Conservation (phyloP, 306 rosid genomes). For the Prunus mira region DNA sequence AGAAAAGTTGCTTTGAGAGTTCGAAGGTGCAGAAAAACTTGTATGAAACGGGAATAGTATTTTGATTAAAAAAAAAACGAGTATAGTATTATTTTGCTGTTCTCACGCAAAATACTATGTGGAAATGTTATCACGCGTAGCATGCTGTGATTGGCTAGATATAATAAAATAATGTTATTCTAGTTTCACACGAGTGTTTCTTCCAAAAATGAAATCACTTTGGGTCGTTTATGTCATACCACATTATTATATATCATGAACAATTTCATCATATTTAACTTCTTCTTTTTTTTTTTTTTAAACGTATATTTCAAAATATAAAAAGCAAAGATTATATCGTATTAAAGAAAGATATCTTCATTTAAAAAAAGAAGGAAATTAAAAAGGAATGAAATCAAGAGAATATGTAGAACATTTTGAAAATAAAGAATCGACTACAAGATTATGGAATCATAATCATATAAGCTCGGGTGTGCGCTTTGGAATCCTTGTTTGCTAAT, state of each 20-base stretch:
- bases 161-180: too few relatives aligned
- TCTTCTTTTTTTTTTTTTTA: too few relatives aligned
- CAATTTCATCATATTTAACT: background rate
- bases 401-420: background rate
- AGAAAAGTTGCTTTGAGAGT: background rate
- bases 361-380: background rate
- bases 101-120: rapidly evolving
- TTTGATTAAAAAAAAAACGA: rapidly evolving
- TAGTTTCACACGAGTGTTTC: too few relatives aligned
- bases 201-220: background rate
- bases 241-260: background rate
- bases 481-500: background rate
- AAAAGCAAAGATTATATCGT: too few relatives aligned
- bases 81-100: too few relatives aligned
- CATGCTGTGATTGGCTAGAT: too few relatives aligned
- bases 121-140: rapidly evolving
- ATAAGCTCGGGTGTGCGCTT: too few relatives aligned
- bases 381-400: background rate
- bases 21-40: background rate
- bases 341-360: background rate
- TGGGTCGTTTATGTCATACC: background rate
- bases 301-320: background rate
- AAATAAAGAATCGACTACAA: background rate
- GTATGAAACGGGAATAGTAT: too few relatives aligned
- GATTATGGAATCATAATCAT: background rate